Percentiles rank a stretch among this genome's conserved stretches.
phyloP scores from a whole-genome alignment of 495 filamentous ascomycete species.

The Penicillium longicatenatum region DNA sequence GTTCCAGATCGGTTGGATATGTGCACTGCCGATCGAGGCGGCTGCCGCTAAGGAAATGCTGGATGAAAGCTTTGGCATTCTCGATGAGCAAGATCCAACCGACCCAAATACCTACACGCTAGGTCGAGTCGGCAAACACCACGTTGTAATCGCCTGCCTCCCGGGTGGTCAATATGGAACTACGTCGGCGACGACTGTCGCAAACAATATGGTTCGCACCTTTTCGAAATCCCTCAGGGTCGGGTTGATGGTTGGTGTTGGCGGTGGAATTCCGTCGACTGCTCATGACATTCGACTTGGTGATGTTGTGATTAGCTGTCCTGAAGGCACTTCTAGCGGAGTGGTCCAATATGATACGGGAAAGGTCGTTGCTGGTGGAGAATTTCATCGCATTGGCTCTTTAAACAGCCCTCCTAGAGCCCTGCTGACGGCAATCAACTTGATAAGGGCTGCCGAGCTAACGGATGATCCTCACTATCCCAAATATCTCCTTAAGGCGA shows the following conservation, averaged over 20 bases:
- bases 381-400: constrained; percentile 39
- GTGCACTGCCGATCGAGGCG: constrained; percentile 30
- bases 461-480: constrained; percentile 18
- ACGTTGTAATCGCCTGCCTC: constrained; percentile 47
- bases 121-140: constrained; percentile 44
- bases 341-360: constrained; percentile 18
- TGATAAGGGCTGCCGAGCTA: constrained; percentile 25
- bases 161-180: constrained; percentile 42
- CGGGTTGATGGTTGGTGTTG: constrained; percentile 18
- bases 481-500: constrained; percentile 17
- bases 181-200: constrained; percentile 37
- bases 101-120: constrained; percentile 44
- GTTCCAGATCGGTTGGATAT: constrained; percentile 17
- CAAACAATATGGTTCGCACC: constrained; percentile 37
- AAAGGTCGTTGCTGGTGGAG: constrained; percentile 24
- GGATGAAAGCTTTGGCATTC: constrained; percentile 41
- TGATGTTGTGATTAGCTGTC: constrained; percentile 27
- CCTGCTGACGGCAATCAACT: constrained; percentile 27
- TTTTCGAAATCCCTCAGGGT: constrained; percentile 23
- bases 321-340: constrained; percentile 8
- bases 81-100: constrained; percentile 21
- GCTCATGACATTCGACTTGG: constrained; percentile 21
- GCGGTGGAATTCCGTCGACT: constrained; percentile 15
- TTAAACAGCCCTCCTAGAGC: constrained; percentile 31
- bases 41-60: constrained; percentile 49